These are phyloP conservation scores for Leptographium flavum DNA, from an alignment of 2,329 filamentous ascomycete genomes.

Conservation along the genomic window DNA sequence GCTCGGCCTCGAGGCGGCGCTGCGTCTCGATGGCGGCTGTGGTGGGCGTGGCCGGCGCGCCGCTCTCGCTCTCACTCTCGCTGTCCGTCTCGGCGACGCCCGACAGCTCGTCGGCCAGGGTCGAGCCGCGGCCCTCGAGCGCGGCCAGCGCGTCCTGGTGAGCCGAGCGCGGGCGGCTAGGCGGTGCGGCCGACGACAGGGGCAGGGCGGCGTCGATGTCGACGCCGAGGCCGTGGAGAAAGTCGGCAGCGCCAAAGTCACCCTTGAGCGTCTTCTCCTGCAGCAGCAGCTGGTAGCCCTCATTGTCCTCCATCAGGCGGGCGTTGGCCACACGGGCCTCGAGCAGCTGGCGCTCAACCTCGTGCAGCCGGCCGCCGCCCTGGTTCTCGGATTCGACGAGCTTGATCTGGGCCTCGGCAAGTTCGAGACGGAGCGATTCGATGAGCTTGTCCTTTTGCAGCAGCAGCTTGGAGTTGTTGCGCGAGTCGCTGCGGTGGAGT, in stretches of 20 bases:
- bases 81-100: slow-evolving; percentile 47
- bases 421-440: slow-evolving; percentile 76
- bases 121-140: slow-evolving; percentile 38
- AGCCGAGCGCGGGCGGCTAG: slow-evolving; percentile 22
- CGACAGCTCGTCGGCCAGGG: slow-evolving; percentile 77
- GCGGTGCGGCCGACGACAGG: slow-evolving; percentile 1
- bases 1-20: slow-evolving; percentile 61
- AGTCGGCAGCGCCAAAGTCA: slow-evolving; percentile 72
- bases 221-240: too few species aligned
- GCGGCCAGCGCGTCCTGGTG: slow-evolving; percentile 52
- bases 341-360: slow-evolving; percentile 80
- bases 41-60: not conserved
- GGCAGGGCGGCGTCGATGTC: too few species aligned
- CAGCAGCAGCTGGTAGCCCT: slow-evolving; percentile 90
- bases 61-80: slow-evolving; percentile 5
- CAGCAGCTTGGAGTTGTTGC: slow-evolving; percentile 77
- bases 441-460: slow-evolving; percentile 95
- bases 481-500: slow-evolving; percentile 73
- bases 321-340: slow-evolving; percentile 94
- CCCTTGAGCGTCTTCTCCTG: slow-evolving; percentile 93
- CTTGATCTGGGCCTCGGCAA: slow-evolving; percentile 92
- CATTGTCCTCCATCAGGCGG: slow-evolving; percentile 93
- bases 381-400: slow-evolving; percentile 87
- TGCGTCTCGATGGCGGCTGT: slow-evolving; percentile 26
- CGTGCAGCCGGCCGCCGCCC: slow-evolving; percentile 72